Base-by-base conservation (phyloP, 192 early-diverging fungal species). In the Backusella liffmaniae region DNA sequence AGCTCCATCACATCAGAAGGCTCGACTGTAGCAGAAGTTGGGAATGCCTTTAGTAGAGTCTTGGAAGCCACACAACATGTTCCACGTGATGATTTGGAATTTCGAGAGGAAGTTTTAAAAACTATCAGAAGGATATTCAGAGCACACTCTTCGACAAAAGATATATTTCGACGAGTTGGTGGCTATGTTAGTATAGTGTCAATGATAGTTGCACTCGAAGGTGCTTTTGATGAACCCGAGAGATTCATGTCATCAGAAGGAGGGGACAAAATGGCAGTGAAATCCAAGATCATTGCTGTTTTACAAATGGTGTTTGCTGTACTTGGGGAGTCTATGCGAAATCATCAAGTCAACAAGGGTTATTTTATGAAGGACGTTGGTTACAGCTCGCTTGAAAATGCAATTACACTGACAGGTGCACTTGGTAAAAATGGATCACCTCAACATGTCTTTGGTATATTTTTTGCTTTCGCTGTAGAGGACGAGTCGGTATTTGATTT, bases 131-230 rank as follows among this genome's bases (percentile, higher is more conserved):
- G 86, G 4, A 82, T 88, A 3, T 82, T 91, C 41, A 36, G 72
- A 23, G 78, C 84, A 8, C 88, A 85, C 59, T 76, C 84, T 0
- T 80, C 81, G 23, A 85, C 88, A 44, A 79, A 83, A 39, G 85
- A 88, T 65, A 87, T 87, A 26, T 91, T 92, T 51, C 83, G 90
- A 37, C 78, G 81, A 42, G 80, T 79, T 37, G 89, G 90, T 5
- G 91, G 91, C 29, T 91, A 88, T 67, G 81, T 90, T 18, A 86
- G 86, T 18, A 76, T 91, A 16, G 83, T 90, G 2, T 91, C 90
- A 3, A 82, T 88, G 13, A 70, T 91, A 3, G 84, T 91, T 21
- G 74, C 89, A 9, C 73, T 91, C 5, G 87, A 88, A 73, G 81
- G 82, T 66, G 84, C 83, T 1, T 88, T 89, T 76, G 49, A 73